These are phyloP conservation scores for Ilyonectria sp. DNA, from an alignment of 2,329 filamentous ascomycete genomes.

Conservation along the genomic window DNA sequence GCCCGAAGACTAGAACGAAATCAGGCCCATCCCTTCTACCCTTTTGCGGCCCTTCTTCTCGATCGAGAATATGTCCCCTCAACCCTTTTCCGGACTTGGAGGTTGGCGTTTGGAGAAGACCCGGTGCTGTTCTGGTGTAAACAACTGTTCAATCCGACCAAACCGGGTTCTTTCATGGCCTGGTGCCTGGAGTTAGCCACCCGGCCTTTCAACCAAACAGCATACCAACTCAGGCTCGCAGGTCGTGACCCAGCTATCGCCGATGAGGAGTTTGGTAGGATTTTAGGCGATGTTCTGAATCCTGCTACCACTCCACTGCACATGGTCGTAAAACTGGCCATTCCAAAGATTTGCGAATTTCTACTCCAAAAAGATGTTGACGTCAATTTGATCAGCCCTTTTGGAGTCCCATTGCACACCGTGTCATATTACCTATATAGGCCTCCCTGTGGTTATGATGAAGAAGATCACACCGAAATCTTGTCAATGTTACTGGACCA, in stretches of 20 bases:
- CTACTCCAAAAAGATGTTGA: neutral
- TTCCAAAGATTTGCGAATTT: neutral
- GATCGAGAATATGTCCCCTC: neutral
- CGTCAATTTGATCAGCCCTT: neutral
- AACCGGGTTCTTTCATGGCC: neutral
- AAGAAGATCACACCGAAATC: neutral
- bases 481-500: neutral
- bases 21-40: neutral
- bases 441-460: rapidly evolving
- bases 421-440: neutral
- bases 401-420: neutral
- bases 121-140: neutral
- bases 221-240: no score
- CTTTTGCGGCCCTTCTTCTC: neutral
- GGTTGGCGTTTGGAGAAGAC: neutral
- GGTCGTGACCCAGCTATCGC: neutral
- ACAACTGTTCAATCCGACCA: neutral
- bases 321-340: neutral
- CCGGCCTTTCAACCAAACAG: neutral
- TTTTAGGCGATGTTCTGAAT: neutral
- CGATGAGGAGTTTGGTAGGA: neutral
- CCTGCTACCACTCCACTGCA: neutral
- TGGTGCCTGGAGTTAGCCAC: neutral
- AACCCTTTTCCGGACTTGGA: neutral
- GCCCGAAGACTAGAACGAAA: neutral